phyloP scores from a whole-genome alignment of 202 grass and related monocot genomes.

The Setaria viridis region DNA sequence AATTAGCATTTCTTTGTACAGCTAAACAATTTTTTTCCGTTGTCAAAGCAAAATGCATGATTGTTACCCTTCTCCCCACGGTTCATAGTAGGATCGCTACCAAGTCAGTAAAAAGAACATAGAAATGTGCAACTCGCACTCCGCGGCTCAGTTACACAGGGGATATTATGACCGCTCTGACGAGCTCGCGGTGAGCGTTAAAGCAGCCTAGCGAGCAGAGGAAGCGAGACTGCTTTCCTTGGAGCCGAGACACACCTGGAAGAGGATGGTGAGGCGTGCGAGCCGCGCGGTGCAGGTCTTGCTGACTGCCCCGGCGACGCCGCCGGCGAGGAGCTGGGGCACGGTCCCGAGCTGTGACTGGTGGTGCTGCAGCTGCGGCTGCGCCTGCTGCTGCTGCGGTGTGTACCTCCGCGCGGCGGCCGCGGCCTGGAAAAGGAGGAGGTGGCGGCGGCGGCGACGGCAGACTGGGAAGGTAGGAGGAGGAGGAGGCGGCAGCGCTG shows the following conservation, averaged over 20 bases:
- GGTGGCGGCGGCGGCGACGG: no score
- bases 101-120: background rate
- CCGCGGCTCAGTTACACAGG: background rate
- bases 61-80: conserved; percentile 9
- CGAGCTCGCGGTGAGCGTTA: background rate
- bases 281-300: conserved; percentile 98
- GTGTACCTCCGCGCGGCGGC: conserved; percentile 61
- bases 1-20: conserved; percentile 24
- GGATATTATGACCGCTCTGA: background rate
- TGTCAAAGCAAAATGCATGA: background rate
- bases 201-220: background rate
- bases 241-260: conserved; percentile 62
- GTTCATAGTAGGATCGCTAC: background rate
- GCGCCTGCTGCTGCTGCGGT: conserved; percentile 41
- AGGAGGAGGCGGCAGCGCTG: no score
- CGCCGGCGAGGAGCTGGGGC: conserved; percentile 80
- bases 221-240: background rate
- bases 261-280: conserved; percentile 91
- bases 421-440: conserved; percentile 7
- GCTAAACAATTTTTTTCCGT: conserved; percentile 4
- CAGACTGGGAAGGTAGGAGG: no score
- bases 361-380: conserved; percentile 56
- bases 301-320: conserved; percentile 89
- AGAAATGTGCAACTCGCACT: background rate
- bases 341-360: conserved; percentile 71